A percentile compares a stretch with the other conserved stretches of the same genome.
phyloP scores from a whole-genome alignment of 2,329 filamentous ascomycete genomes.

The Aspergillus glaucus region DNA sequence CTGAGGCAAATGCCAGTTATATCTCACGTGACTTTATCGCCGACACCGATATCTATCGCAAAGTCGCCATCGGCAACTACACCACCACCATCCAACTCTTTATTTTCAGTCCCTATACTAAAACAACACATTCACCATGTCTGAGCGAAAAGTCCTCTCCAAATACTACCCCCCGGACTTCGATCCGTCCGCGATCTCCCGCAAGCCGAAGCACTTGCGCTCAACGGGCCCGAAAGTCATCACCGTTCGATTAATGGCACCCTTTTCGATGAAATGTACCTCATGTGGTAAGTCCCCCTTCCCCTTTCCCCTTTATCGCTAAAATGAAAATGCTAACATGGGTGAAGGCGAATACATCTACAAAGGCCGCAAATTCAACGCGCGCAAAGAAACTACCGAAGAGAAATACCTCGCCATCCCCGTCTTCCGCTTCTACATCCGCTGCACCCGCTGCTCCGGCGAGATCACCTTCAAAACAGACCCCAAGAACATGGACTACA shows the following conservation, averaged over 20 bases:
- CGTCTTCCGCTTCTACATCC: constrained; percentile 84
- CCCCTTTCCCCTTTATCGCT: not conserved
- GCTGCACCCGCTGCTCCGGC: constrained; percentile 76
- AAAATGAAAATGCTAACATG: not conserved
- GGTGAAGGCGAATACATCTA: constrained; percentile 72
- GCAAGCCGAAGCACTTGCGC: constrained; percentile 52
- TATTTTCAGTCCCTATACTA: not conserved
- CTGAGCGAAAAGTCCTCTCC: constrained; percentile 61
- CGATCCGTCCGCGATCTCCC: constrained; percentile 73
- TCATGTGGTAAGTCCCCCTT: constrained; percentile 18
- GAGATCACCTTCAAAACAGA: constrained; percentile 95
- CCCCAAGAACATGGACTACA: constrained; percentile 90
- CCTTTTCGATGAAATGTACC: constrained; percentile 73
- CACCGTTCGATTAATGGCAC: constrained; percentile 84
- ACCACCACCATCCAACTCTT: not conserved
- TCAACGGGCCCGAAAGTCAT: constrained; percentile 71
- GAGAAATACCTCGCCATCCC: constrained; percentile 85
- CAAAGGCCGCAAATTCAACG: constrained; percentile 92
- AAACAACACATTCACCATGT: constrained; percentile 54
- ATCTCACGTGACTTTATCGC: not conserved
- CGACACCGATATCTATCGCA: not conserved
- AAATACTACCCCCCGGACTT: constrained; percentile 68
- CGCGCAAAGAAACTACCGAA: constrained; percentile 83
- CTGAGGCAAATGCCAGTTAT: no score
- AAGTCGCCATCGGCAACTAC: not conserved